Conservation (phyloP, 768 basidiomycete genomes). For the Gymnopilus dilepis region DNA sequence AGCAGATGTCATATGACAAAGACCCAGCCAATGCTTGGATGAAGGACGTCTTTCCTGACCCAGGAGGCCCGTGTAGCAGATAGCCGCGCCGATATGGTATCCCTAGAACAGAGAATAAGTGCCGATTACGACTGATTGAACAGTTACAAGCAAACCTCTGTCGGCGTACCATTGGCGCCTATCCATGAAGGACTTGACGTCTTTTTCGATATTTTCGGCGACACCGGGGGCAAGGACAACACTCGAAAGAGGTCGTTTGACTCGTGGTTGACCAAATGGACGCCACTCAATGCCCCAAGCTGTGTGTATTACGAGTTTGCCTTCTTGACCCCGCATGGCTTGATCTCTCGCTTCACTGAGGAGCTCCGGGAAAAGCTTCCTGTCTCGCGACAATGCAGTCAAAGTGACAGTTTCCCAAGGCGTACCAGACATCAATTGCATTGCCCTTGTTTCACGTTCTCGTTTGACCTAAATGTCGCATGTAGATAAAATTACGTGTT, state of each 20-base stretch:
- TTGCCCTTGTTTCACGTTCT: constrained; percentile 91
- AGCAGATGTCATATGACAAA: constrained; percentile 92
- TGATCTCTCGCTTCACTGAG: constrained; percentile 90
- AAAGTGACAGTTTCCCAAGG: constrained; percentile 98
- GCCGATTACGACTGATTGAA: background rate
- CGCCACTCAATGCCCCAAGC: constrained; percentile 98
- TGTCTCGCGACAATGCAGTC: constrained; percentile 89
- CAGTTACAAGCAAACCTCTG: constrained; percentile 73
- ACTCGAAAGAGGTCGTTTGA: constrained; percentile 84
- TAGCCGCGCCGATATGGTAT: constrained; percentile 98
- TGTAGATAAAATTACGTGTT: background rate
- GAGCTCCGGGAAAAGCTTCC: constrained; percentile 76
- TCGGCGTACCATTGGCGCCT: constrained; percentile 96
- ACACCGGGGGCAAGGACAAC: constrained; percentile 87
- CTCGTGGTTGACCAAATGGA: constrained; percentile 90
- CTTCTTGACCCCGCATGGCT: constrained; percentile 85
- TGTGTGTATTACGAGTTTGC: constrained; percentile 94
- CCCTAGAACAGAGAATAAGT: constrained; percentile 52
- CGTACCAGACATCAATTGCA: constrained; percentile 87
- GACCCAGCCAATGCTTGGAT: constrained; percentile 96
- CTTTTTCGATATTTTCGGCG: constrained; percentile 82
- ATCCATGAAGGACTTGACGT: constrained; percentile 81
- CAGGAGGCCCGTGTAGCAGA: constrained; percentile 93
- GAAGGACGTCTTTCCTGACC: constrained; percentile 98
- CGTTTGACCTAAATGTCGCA: constrained; percentile 76